phyloP scores from a whole-genome alignment of 169 alveolate genomes.

The Cryptosporidium meleagridis region DNA sequence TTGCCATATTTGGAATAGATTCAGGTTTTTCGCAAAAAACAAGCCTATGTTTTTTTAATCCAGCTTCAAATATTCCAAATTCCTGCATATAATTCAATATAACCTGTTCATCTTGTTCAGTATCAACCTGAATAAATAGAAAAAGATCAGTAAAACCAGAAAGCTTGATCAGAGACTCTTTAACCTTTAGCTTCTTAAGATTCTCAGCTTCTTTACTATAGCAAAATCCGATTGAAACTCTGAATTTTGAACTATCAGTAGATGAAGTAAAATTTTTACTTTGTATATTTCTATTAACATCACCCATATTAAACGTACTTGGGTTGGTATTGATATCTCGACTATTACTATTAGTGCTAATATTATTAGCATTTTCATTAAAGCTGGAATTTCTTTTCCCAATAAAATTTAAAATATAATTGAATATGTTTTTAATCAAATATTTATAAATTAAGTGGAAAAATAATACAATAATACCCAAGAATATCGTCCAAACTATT shows the following conservation, averaged over 20 bases:
- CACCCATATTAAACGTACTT: background rate
- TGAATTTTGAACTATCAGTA: background rate
- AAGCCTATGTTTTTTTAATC: conserved; percentile 46
- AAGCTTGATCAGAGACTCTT: conserved; percentile 2
- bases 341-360: background rate
- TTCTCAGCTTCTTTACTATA: conserved; percentile 6
- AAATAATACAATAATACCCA: conserved; percentile 29
- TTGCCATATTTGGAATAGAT: conserved; percentile 48
- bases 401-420: background rate
- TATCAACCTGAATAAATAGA: conserved; percentile 54
- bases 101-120: conserved; percentile 24
- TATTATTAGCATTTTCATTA: background rate
- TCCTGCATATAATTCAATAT: conserved; percentile 2
- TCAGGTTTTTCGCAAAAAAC: conserved; percentile 49
- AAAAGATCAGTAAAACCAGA: conserved; percentile 12
- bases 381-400: background rate
- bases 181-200: background rate
- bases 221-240: conserved; percentile 43
- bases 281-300: background rate
- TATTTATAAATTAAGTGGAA: conserved; percentile 34
- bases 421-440: conserved; percentile 7
- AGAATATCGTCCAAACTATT: conserved; percentile 53
- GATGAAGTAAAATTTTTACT: background rate
- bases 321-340: background rate
- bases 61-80: conserved; percentile 18